Conservation (phyloP, 1,139 yeast genomes). For the Scheffersomyces insectosa region DNA sequence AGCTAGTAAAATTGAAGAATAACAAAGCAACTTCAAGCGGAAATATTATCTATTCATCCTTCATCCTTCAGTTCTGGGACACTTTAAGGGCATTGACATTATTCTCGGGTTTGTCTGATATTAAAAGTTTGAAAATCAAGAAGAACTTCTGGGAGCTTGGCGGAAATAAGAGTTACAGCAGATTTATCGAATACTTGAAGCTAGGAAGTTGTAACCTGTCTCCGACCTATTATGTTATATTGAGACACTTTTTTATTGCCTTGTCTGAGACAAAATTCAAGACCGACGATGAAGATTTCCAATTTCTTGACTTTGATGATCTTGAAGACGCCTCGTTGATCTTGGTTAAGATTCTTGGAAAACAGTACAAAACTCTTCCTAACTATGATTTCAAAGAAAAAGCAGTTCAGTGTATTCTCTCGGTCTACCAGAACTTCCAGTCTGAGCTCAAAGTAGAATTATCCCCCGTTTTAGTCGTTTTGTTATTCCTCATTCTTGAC, state of each 20-base stretch:
- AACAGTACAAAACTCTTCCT: conserved; percentile 18
- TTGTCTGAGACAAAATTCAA: conserved; percentile 5
- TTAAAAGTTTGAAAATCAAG: conserved; percentile 26
- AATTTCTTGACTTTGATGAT: conserved; percentile 18
- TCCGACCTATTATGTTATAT: conserved; percentile 44
- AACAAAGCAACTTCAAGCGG: conserved; percentile 23
- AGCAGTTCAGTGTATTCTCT: conserved; percentile 21
- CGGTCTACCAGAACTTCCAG: conserved; percentile 14
- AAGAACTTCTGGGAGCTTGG: conserved; percentile 57
- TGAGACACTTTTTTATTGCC: conserved; percentile 25
- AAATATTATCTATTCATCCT: conserved; percentile 41
- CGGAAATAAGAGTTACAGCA: conserved; percentile 38
- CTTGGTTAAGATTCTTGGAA: conserved; percentile 15
- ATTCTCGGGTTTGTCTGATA: conserved; percentile 15
- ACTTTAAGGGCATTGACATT: conserved; percentile 44
- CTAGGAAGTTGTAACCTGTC: conserved; percentile 56
- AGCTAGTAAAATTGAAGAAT: conserved; percentile 47
- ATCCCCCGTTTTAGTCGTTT: neutral
- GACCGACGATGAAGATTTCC: conserved; percentile 13
- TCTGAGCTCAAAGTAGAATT: neutral
- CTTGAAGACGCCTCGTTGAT: conserved; percentile 19
- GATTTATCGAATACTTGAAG: conserved; percentile 45
- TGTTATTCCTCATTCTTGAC: conserved; percentile 11
- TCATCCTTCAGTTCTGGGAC: conserved; percentile 51
- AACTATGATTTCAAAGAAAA: conserved; percentile 19